Evolutionary conservation across 2,329 filamentous ascomycete genomes (phyloP), one percentile per base, ranked within the genome.

Genomic region (Diaporthe ilicicola): DNA sequence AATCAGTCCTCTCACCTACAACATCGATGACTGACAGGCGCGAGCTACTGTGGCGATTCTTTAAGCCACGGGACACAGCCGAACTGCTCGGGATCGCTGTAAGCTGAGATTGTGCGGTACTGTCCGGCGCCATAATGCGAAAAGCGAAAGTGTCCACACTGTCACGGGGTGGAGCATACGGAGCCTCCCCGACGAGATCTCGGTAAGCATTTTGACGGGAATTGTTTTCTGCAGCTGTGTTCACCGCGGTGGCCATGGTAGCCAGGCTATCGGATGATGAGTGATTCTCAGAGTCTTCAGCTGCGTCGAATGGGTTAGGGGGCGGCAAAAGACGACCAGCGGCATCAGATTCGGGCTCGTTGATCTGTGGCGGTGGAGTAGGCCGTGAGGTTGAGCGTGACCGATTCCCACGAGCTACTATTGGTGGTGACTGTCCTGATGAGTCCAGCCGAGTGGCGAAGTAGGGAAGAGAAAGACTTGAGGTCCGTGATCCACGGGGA

Each of bases 1-100:
- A 89, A 75, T 90, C 86, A 66, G 86, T 87, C 77, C 89, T 89
- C 71, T 89, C 88, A 22, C 89, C 88, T 29, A 91, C 84, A 34
- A 91, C 84, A 2, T 84, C 84, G 61, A 88, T 82, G 7, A 90
- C 82, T 39, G 87, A 89, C 32, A 91, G 81, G 7, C 82, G 80
- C 1, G 85, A 87, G 48, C 80, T 78, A 69, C 79, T 82, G 69
- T 79, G 81, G 32, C 55, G 82, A 75, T 32, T 78, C 79, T 42
- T 67, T 39, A 59, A 50, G 27, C 27, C 53, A 24, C 22, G 39
- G 3, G 4, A 19, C 15, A 56, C 51, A 17, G n/a, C 46, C 42
- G 15, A 72, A 65, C 71, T 74, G 59, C 50, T 59, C 66, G 44
- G 66, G 74, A 65, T 67, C 66, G 34, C 71, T 15, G 24, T 17